Base-by-base conservation (phyloP, 176 grass and related monocot genomes). In the Eleusine indica region DNA sequence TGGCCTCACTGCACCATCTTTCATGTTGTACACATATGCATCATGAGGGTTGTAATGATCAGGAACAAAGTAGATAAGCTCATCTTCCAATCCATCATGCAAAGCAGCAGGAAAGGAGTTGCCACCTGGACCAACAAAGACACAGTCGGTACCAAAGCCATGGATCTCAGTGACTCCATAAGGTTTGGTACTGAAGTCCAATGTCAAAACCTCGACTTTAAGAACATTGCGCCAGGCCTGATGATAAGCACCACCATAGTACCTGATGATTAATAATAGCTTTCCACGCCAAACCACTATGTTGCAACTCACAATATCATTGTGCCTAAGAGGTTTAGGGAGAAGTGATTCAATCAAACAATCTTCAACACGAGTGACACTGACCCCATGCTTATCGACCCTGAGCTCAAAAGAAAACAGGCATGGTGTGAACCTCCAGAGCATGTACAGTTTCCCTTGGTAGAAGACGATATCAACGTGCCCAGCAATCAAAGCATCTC, bases 181-280 rank as follows among this genome's bases (percentile, higher is more conserved):
- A 86, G 57, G 84, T 22, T 80, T 73, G 73, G 57, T 73, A 68
- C 30, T 66, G 37, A 81, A 42, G n/a, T 80, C 84, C 58, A 86
- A 18, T 30, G 60, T 38, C 14, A 75, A 74, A 8, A 81, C 77
- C 66, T 56, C 13, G 3, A 86, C 58, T 71, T 72, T 82, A 66
- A 2, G 14, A 48, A 70, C 13, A 13, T 5, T 43, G 14, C 2
- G 7, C 7, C 1, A 19, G 13, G 17, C 0, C 0, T 25, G 58
- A 3, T 11, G 9, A 47, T 47, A 47, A 47, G 1, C 15, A 56
- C 18, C 54, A 39, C 21, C 19, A 4, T 51, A 73, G 76, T 73
- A 74, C 25, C 70, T 81, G 77, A 81, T 47, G 48, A 86, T 38
- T 4, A 86, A 3, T 32, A 86, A 8, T 7, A 86, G 48, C 12